Conservation (phyloP, 108 stramenopile species). For the Nannochloropsis granulata region DNA sequence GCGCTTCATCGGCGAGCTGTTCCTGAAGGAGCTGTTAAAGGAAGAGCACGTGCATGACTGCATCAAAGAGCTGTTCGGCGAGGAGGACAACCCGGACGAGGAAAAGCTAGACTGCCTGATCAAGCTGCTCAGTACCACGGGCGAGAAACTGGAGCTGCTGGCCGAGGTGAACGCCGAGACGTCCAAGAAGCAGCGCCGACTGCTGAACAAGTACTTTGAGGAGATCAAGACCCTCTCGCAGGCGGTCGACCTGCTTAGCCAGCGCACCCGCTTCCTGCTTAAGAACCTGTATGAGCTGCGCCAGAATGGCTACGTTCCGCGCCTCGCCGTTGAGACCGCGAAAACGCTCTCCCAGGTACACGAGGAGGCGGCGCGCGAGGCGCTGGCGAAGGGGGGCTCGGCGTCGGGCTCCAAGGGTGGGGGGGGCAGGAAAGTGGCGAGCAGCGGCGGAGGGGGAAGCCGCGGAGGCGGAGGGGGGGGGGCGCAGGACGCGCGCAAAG, state of each 20-base stretch:
- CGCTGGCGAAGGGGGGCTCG: background rate
- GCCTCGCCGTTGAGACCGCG: slow-evolving; percentile 28
- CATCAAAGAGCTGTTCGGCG: background rate
- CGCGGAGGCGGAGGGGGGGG: background rate
- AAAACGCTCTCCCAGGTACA: slow-evolving; percentile 13
- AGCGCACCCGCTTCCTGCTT: background rate
- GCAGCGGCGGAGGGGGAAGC: background rate
- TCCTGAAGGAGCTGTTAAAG: slow-evolving; percentile 25
- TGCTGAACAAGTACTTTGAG: background rate
- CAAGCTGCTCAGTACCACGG: slow-evolving; percentile 22
- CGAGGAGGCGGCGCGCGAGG: background rate
- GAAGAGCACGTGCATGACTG: slow-evolving; percentile 25
- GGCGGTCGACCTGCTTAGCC: background rate
- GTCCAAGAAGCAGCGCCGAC: background rate
- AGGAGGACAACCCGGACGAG: slow-evolving; percentile 2
- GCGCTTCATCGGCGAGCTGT: slow-evolving; percentile 30
- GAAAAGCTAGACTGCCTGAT: slow-evolving; percentile 23
- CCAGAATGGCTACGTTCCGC: slow-evolving; percentile 18
- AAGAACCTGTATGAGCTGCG: slow-evolving; percentile 28
- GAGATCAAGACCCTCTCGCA: background rate
- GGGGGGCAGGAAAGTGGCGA: background rate
- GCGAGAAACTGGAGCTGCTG: slow-evolving; percentile 9
- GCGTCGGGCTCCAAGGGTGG: background rate
- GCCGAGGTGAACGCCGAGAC: slow-evolving; percentile 2
- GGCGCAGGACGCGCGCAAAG: background rate